Evolutionary conservation across 306 rosid species (phyloP).

Genomic region (Amphicarpaea edgeworthii): DNA sequence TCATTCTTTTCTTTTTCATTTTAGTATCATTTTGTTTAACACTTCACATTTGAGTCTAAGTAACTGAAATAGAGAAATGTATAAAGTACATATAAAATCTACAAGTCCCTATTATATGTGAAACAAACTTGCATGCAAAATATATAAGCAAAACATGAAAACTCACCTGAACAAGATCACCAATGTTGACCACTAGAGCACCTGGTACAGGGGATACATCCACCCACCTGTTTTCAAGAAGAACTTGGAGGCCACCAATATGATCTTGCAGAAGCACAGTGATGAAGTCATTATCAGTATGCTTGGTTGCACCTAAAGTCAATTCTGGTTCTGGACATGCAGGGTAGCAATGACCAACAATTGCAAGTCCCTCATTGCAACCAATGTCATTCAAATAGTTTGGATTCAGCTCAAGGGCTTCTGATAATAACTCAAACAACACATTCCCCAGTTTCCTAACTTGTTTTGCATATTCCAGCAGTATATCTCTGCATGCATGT

Average conservation of each 20-base stretch:
- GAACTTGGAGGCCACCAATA: constrained; percentile 66
- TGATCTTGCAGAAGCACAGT: constrained; percentile 64
- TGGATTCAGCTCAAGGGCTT: constrained; percentile 45
- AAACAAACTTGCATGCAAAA: neutral
- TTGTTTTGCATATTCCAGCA: constrained; percentile 49
- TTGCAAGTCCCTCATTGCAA: constrained; percentile 42
- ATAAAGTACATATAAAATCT: neutral
- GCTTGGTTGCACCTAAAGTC: constrained; percentile 46
- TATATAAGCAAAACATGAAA: neutral
- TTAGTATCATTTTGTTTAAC: constrained; percentile 1
- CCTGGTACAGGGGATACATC: constrained; percentile 43
- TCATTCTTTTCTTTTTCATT: neutral
- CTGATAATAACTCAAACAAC: constrained; percentile 49
- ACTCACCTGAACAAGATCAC: constrained; percentile 50
- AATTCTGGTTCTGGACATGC: constrained; percentile 55
- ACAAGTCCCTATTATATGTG: neutral
- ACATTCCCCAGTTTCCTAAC: constrained; percentile 45
- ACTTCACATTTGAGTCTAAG: neutral
- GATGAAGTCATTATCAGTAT: constrained; percentile 48
- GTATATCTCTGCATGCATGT: constrained; percentile 44
- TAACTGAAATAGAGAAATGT: neutral
- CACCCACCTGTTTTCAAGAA: constrained; percentile 45
- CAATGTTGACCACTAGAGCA: constrained; percentile 50
- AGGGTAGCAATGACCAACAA: constrained; percentile 49
- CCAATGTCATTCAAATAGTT: constrained; percentile 39